Base-by-base conservation (phyloP, 2,329 filamentous ascomycete species). In the Talaromyces funiculosus region DNA sequence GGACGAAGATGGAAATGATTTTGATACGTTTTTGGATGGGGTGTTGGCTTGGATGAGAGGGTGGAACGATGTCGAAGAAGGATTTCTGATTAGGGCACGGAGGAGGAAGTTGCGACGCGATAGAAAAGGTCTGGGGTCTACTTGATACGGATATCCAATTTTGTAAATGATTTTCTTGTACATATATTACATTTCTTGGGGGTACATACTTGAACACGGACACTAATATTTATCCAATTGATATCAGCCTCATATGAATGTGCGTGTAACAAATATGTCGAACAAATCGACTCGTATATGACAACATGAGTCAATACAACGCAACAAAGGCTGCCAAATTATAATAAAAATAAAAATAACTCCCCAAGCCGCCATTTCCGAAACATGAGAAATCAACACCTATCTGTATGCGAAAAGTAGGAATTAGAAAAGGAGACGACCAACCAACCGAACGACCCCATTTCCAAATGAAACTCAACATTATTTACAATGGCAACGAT, bases 101-200 rank as follows among this genome's bases (percentile, higher is more conserved):
- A 82, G 84, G 61, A 83, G 89, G 63, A 82, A 84, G 68, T 78
- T 86, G 63, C 84, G 67, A 60, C 68, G 70, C 57, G 67, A 72
- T 31, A 64, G 58, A 49, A 68, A 66, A 16, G 45, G n/a, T 5
- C 16, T 18, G 24, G 14, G 26, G 24, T 49, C 43, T 49, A 18
- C 26, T 35, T 14, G 29, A 33, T 22, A 57, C 65, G 58, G 20
- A 55, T 26, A 35, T 20, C 33, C 35, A 47, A 1, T 10, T 53
- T 3, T 24, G 24, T 47, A 26, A 47, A 29, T 20, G 29, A 18
- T 12, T 33, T 51, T 51, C 47, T 35, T 51, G 47, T 51, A 51
- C 47, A 51, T 51, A 35, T 20, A 51, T 22, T 51, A 51, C 26
- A 20, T 51, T 20, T 22, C 20, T 22, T 14, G 10, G 2, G 10